A percentile compares a stretch with the other conserved stretches of the same genome.
phyloP scores from a whole-genome alignment of 192 early-diverging fungal genomes.

The Entomortierella parvispora region DNA sequence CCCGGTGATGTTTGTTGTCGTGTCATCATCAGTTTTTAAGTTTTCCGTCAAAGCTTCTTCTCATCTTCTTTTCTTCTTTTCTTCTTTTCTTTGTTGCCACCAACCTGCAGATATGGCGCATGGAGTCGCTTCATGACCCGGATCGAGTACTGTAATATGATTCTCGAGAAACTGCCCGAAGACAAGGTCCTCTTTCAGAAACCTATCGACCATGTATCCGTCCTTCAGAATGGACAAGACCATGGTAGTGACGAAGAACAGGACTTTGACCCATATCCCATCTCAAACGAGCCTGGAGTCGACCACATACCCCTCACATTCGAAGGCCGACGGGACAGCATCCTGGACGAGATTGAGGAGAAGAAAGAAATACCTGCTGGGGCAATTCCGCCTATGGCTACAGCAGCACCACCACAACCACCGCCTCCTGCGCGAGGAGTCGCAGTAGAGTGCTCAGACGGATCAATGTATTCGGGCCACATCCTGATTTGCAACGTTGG shows the following conservation, averaged over 20 bases:
- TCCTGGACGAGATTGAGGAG: constrained; percentile 15
- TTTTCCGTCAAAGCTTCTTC: too few relatives aligned
- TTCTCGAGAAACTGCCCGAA: constrained; percentile 42
- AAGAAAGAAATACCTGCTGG: constrained; percentile 18
- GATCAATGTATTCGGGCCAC: constrained; percentile 28
- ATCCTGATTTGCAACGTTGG: constrained; percentile 28
- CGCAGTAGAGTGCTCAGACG: constrained; percentile 32
- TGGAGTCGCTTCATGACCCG: constrained; percentile 44
- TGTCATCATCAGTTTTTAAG: too few relatives aligned
- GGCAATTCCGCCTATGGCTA: too few relatives aligned
- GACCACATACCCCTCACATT: neutral
- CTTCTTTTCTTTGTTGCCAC: neutral
- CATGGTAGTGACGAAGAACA: neutral
- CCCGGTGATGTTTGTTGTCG: too few relatives aligned
- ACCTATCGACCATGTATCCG: constrained; percentile 6
- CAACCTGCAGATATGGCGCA: constrained; percentile 22
- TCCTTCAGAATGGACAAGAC: constrained; percentile 2
- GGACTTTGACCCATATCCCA: constrained; percentile 1
- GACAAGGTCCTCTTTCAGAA: constrained; percentile 37
- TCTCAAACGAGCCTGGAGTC: neutral
- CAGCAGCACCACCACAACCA: neutral
- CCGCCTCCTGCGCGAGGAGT: constrained; percentile 13
- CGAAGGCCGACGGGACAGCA: constrained; percentile 17
- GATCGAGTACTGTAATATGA: constrained; percentile 36
- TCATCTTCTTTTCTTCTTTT: constrained; percentile 6